Conservation (phyloP, 1,284 basidiomycete species). For the Irpex sp. region DNA sequence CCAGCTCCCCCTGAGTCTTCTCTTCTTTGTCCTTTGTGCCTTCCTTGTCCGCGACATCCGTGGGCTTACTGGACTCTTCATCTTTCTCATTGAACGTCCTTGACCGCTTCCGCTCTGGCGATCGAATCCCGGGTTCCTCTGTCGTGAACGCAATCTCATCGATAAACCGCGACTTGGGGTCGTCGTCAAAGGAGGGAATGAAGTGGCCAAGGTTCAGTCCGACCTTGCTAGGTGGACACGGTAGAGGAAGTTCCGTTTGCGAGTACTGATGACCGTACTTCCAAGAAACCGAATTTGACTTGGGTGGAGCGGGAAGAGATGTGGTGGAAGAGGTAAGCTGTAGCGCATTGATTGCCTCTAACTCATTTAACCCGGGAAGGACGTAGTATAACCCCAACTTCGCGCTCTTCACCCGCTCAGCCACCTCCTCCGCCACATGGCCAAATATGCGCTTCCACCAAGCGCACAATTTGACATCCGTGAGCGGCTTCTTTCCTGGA, state of each 20-base stretch:
- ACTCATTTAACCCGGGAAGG: slow-evolving; percentile 68
- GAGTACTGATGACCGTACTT: slow-evolving; percentile 76
- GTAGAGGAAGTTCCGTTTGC: slow-evolving; percentile 52
- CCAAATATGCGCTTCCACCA: slow-evolving; percentile 89
- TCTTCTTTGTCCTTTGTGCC: slow-evolving; percentile 18
- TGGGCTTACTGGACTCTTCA: slow-evolving; percentile 32
- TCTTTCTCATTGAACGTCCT: slow-evolving; percentile 28
- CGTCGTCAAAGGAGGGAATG: slow-evolving; percentile 89
- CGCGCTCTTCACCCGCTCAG: slow-evolving; percentile 17
- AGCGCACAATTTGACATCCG: slow-evolving; percentile 78
- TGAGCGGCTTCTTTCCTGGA: slow-evolving; percentile 70
- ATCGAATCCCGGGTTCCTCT: slow-evolving; percentile 55
- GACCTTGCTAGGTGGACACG: slow-evolving; percentile 41
- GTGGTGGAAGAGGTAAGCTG: slow-evolving; percentile 30
- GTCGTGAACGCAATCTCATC: slow-evolving; percentile 80
- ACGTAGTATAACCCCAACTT: slow-evolving; percentile 56
- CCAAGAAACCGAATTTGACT: slow-evolving; percentile 40
- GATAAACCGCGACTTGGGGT: slow-evolving; percentile 90
- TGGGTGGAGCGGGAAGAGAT: slow-evolving; percentile 12
- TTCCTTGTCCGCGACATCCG: slow-evolving; percentile 26
- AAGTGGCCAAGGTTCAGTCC: slow-evolving; percentile 61
- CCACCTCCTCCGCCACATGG: slow-evolving; percentile 45
- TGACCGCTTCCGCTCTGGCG: slow-evolving; percentile 54
- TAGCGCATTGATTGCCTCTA: slow-evolving; percentile 68
- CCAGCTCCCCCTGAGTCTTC: slow-evolving; percentile 43